A percentile compares a stretch with the other conserved stretches of the same genome.
Conservation (phyloP, 768 basidiomycete genomes). For the Sporobolomyces roseus region DNA sequence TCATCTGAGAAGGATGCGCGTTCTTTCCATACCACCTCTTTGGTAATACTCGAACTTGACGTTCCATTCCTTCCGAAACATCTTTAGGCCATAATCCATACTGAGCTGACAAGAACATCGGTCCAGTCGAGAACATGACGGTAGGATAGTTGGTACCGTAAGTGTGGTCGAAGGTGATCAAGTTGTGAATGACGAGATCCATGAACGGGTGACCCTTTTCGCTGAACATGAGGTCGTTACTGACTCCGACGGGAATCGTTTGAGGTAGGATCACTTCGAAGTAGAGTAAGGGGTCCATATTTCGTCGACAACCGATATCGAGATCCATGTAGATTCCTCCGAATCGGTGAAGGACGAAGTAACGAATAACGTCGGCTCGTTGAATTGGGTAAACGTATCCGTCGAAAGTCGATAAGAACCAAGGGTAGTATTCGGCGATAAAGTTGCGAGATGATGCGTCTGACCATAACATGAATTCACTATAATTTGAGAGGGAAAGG, state of each 20-base stretch:
- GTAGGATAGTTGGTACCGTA: slow-evolving; percentile 98
- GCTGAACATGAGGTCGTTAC: slow-evolving; percentile 94
- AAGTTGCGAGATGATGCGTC: slow-evolving; percentile 85
- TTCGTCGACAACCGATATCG: slow-evolving; percentile 86
- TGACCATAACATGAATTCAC: slow-evolving; percentile 97
- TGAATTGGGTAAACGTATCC: slow-evolving; percentile 57
- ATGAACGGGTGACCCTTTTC: slow-evolving; percentile 81
- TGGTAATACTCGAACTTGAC: slow-evolving; percentile 75
- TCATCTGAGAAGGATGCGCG: slow-evolving; percentile 71
- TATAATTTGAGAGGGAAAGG: slow-evolving; percentile 48
- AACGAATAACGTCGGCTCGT: slow-evolving; percentile 94
- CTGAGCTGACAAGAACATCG: slow-evolving; percentile 96
- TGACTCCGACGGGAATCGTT: slow-evolving; percentile 94
- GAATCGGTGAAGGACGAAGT: slow-evolving; percentile 92
- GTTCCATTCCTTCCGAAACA: slow-evolving; percentile 24
- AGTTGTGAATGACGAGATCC: slow-evolving; percentile 85
- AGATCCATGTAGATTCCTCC: slow-evolving; percentile 95
- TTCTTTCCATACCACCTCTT: slow-evolving; percentile 98
- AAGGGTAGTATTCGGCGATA: slow-evolving; percentile 78
- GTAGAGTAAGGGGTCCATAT: slow-evolving; percentile 76
- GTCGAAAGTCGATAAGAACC: slow-evolving; percentile 92
- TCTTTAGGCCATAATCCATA: slow-evolving; percentile 70
- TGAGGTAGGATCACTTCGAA: slow-evolving; percentile 84
- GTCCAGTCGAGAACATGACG: slow-evolving; percentile 99
- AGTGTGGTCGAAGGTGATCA: slow-evolving; percentile 83